Evolutionary conservation across 2,329 filamentous ascomycete species (phyloP).

Genomic region (Trichoderma atroviride): DNA sequence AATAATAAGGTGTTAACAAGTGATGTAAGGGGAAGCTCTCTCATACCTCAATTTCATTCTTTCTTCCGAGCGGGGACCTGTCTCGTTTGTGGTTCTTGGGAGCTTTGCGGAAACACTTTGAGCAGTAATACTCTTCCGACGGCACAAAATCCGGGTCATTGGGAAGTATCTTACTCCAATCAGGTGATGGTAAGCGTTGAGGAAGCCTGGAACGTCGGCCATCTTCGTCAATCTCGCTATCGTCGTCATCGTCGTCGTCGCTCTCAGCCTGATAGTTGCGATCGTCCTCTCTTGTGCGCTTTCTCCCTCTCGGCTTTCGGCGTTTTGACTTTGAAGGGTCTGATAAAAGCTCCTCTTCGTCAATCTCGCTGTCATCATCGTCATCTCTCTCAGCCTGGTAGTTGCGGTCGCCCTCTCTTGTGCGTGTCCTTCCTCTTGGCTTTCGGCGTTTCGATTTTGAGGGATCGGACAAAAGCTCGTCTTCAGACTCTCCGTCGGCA

Average conservation of each 20-base stretch:
- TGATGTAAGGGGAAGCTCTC: neutral
- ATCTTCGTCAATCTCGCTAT: conserved; percentile 25
- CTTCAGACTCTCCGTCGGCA: neutral
- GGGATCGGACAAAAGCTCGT: conserved; percentile 6
- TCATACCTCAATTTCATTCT: conserved; percentile 32
- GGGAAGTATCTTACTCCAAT: conserved; percentile 35
- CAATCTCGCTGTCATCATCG: conserved; percentile 19
- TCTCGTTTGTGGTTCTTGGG: conserved; percentile 34
- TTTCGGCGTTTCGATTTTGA: conserved; percentile 15
- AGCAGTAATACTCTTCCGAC: conserved; percentile 38
- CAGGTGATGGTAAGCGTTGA: conserved; percentile 32
- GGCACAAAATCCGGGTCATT: conserved; percentile 33
- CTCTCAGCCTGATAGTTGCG: neutral
- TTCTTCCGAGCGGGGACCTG: conserved; percentile 26
- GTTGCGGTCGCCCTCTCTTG: neutral
- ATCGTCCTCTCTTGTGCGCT: neutral
- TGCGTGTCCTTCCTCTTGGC: neutral
- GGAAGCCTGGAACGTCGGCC: neutral
- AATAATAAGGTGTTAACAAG: too few relatives aligned
- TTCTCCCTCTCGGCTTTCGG: neutral
- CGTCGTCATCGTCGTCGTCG: conserved; percentile 10
- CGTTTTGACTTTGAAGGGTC: conserved; percentile 22
- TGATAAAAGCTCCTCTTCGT: conserved; percentile 12
- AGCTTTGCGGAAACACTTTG: conserved; percentile 38
- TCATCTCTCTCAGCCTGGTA: neutral